A percentile compares a stretch with the other conserved stretches of the same genome.
These are phyloP conservation scores for Chytriomyces sp. DNA, from an alignment of 192 early-diverging fungal genomes.

Conservation along the genomic window DNA sequence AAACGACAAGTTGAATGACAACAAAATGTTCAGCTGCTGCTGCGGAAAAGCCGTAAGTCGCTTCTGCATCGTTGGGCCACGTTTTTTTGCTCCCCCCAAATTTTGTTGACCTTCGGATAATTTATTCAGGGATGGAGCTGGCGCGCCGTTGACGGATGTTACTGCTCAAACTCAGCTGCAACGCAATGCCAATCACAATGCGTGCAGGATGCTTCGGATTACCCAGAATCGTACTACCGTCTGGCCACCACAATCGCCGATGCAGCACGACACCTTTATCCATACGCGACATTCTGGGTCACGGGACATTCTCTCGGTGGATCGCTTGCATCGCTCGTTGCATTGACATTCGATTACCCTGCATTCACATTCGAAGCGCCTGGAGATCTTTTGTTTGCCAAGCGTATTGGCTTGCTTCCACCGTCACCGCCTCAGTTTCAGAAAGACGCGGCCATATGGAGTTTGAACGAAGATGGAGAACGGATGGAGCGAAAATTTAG, in stretches of 20 bases:
- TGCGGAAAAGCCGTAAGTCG: slow-evolving; percentile 74
- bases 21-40: slow-evolving; percentile 94
- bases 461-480: background rate
- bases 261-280: slow-evolving; percentile 11
- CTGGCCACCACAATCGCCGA: slow-evolving; percentile 35
- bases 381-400: slow-evolving; percentile 79
- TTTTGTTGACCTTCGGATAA: background rate
- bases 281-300: slow-evolving; percentile 62
- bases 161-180: slow-evolving; percentile 26
- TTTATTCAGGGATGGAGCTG: slow-evolving; percentile 29
- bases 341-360: slow-evolving; percentile 82
- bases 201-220: slow-evolving; percentile 29
- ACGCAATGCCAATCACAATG: slow-evolving; percentile 35
- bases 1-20: slow-evolving; percentile 70
- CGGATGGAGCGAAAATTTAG: background rate
- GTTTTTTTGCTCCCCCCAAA: background rate
- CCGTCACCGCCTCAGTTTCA: slow-evolving; percentile 37
- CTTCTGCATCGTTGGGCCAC: background rate
- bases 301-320: slow-evolving; percentile 70
- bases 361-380: slow-evolving; percentile 82
- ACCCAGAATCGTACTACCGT: slow-evolving; percentile 46
- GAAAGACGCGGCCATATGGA: background rate
- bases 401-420: slow-evolving; percentile 76
- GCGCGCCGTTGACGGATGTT: slow-evolving; percentile 24
- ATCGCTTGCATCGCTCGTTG: slow-evolving; percentile 72